Conservation (phyloP, 2,329 filamentous ascomycete genomes). For the Colletotrichum lindemuthianum region DNA sequence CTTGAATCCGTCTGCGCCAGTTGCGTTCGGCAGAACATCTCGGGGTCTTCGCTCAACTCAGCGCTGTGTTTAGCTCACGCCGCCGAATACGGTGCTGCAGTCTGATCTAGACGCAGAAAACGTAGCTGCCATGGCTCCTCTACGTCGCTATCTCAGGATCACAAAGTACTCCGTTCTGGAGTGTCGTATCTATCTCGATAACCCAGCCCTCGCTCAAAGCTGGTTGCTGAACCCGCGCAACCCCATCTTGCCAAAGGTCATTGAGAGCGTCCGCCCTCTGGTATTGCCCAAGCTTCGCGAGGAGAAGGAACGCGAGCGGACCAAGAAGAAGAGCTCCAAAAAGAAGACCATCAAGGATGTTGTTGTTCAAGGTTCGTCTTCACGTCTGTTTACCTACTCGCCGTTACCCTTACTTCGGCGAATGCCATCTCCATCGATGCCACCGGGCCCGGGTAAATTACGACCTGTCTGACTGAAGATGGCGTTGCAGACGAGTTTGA, state of each 20-base stretch:
- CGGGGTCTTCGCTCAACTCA: too few relatives aligned
- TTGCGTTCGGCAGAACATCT: too few relatives aligned
- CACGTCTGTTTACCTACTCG: constrained; percentile 7
- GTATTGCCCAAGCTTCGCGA: constrained; percentile 93
- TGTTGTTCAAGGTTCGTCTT: constrained; percentile 74
- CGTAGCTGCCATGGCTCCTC: constrained; percentile 75
- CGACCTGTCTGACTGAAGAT: constrained; percentile 16
- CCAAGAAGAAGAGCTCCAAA: constrained; percentile 72
- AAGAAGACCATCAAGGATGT: constrained; percentile 90
- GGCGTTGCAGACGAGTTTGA: constrained; percentile 84
- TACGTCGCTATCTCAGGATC: constrained; percentile 90
- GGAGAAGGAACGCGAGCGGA: constrained; percentile 73
- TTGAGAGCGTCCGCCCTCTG: constrained; percentile 84
- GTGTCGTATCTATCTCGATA: constrained; percentile 94
- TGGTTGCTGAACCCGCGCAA: constrained; percentile 85
- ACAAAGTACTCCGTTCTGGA: constrained; percentile 96
- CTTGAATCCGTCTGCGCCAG: too few relatives aligned
- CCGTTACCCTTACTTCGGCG: constrained; percentile 3
- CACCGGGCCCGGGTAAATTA: constrained; percentile 6
- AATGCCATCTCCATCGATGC: constrained; percentile 24
- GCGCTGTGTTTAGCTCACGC: too few relatives aligned
- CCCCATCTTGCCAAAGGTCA: constrained; percentile 82
- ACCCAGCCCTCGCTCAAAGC: constrained; percentile 81
- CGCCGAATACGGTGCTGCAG: neutral
- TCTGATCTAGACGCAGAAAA: too few relatives aligned